phyloP scores from a whole-genome alignment of 176 grass and related monocot species.

The Avena atlantica region DNA sequence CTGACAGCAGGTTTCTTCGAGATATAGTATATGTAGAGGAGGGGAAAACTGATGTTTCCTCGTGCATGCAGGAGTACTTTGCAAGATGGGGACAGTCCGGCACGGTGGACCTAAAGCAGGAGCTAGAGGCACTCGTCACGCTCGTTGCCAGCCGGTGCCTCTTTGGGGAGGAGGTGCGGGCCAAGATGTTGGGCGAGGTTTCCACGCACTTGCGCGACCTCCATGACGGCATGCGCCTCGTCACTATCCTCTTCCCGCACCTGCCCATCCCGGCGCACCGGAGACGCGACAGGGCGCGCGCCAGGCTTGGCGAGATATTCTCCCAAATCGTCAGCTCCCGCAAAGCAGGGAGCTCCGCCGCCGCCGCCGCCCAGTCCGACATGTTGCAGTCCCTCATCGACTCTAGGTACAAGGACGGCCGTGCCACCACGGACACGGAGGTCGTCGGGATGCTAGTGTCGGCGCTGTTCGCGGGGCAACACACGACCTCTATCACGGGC shows the following conservation, averaged over 20 bases:
- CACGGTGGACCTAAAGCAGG: slow-evolving; percentile 59
- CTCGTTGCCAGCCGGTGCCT: slow-evolving; percentile 59
- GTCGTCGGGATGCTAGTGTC: slow-evolving; percentile 52
- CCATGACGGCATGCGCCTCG: slow-evolving; percentile 50
- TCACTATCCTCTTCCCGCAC: slow-evolving; percentile 54
- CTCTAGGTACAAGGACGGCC: slow-evolving; percentile 59
- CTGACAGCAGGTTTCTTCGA: too few species aligned
- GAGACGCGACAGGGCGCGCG: slow-evolving; percentile 53
- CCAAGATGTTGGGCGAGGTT: slow-evolving; percentile 58
- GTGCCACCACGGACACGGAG: slow-evolving; percentile 50
- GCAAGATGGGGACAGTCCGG: slow-evolving; percentile 61
- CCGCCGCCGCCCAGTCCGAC: slow-evolving; percentile 13
- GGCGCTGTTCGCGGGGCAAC: slow-evolving; percentile 54
- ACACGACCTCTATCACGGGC: slow-evolving; percentile 45
- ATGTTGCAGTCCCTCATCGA: slow-evolving; percentile 68
- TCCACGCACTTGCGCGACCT: slow-evolving; percentile 51
- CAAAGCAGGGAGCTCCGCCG: neutral
- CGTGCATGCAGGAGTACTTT: slow-evolving; percentile 45
- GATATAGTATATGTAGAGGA: neutral
- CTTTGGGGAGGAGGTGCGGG: slow-evolving; percentile 57
- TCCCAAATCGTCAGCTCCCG: slow-evolving; percentile 55
- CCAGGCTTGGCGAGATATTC: slow-evolving; percentile 57
- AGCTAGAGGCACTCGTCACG: slow-evolving; percentile 56
- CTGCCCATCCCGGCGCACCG: slow-evolving; percentile 60
- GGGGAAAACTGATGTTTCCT: too few species aligned